Percentiles rank a stretch among this genome's conserved stretches.
Conservation (phyloP, 2,329 filamentous ascomycete genomes). For the Aspergillus jensenii region DNA sequence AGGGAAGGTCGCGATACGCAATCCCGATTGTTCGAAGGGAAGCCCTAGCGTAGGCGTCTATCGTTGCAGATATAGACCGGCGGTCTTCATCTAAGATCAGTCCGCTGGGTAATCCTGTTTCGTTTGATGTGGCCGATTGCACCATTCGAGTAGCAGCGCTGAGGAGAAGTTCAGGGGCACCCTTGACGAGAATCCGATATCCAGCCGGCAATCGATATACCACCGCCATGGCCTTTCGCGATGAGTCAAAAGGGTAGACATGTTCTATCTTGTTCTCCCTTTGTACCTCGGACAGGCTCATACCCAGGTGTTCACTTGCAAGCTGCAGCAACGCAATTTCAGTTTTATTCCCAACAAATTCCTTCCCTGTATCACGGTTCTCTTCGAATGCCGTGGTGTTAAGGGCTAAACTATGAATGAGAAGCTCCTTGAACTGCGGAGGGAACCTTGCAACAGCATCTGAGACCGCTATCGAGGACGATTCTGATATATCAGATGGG, state of each 20-base stretch:
- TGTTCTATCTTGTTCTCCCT: constrained; percentile 61
- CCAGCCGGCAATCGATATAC: constrained; percentile 41
- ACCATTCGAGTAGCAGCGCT: constrained; percentile 33
- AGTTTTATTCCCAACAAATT: constrained; percentile 75
- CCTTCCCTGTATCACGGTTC: constrained; percentile 63
- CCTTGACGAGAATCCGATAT: constrained; percentile 50
- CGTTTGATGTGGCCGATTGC: constrained; percentile 30
- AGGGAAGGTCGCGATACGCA: constrained; percentile 66
- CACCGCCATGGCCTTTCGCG: constrained; percentile 65
- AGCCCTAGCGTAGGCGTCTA: constrained; percentile 47
- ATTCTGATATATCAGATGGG: constrained; percentile 53
- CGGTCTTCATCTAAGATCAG: constrained; percentile 37
- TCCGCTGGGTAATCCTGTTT: constrained; percentile 20
- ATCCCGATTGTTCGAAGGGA: constrained; percentile 75
- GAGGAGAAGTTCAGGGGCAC: constrained; percentile 49
- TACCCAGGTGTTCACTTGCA: constrained; percentile 64
- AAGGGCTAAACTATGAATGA: constrained; percentile 44
- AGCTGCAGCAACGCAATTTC: constrained; percentile 71
- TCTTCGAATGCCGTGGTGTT: constrained; percentile 75
- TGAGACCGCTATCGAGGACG: constrained; percentile 45
- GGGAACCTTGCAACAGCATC: constrained; percentile 33
- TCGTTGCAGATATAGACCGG: constrained; percentile 29
- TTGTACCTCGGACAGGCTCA: constrained; percentile 66
- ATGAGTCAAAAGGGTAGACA: constrained; percentile 73
- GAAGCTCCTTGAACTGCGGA: constrained; percentile 31